Evolutionary conservation across 192 early-diverging fungal genomes (phyloP).

Genomic region (Rhizophagus clarus): DNA sequence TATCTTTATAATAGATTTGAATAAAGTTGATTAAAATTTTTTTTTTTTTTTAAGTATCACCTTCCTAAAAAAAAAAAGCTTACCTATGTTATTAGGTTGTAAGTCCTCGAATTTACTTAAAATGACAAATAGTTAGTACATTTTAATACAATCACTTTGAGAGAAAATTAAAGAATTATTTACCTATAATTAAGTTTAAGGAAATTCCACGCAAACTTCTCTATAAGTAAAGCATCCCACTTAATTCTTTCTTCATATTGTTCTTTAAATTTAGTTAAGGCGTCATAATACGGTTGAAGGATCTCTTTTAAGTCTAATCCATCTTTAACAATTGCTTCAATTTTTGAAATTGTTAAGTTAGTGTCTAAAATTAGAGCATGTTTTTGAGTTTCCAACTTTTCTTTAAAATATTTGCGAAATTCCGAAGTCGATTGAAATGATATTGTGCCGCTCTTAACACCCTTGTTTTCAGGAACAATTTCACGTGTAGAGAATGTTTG

Average conservation of each 20-base stretch:
- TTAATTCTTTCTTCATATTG: neutral
- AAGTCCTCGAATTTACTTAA: too few relatives aligned
- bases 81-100: too few relatives aligned
- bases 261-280: neutral
- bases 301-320: neutral
- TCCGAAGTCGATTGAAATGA: neutral
- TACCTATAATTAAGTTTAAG: too few relatives aligned
- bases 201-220: too few relatives aligned
- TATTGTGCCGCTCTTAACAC: neutral
- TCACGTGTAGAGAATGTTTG: constrained; percentile 24
- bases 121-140: too few relatives aligned
- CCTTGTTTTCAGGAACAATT: neutral
- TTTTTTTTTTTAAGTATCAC: too few relatives aligned
- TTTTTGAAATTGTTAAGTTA: neutral
- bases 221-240: too few relatives aligned
- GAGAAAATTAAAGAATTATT: too few relatives aligned
- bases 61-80: too few relatives aligned
- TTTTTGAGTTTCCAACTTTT: constrained; percentile 18
- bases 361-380: neutral
- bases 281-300: neutral
- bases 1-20: too few relatives aligned
- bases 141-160: too few relatives aligned
- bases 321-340: constrained; percentile 23
- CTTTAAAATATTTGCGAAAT: constrained; percentile 18
- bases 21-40: too few relatives aligned